Conservation (phyloP, 2,329 filamentous ascomycete species). For the Ascomycota sp. region DNA sequence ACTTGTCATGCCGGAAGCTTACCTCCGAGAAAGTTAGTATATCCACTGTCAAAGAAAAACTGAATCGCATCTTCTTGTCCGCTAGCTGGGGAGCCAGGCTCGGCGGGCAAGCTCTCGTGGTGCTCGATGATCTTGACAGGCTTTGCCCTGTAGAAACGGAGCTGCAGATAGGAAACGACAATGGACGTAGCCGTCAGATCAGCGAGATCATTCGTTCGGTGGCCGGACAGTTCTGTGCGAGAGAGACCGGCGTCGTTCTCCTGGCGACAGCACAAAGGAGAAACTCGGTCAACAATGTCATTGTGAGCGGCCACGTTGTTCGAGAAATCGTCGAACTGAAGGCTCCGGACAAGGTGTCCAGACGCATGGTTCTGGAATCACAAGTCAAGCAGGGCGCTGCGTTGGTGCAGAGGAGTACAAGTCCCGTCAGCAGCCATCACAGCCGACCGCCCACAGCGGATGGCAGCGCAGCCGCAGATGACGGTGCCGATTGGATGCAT, state of each 20-base stretch:
- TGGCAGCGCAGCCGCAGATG: slow-evolving; percentile 29
- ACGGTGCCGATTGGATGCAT: slow-evolving; percentile 54
- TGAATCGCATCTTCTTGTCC: slow-evolving; percentile 66
- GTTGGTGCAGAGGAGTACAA: slow-evolving; percentile 15
- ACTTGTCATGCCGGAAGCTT: slow-evolving; percentile 70
- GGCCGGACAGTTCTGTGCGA: slow-evolving; percentile 64
- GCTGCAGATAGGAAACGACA: slow-evolving; percentile 81
- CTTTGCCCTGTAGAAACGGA: slow-evolving; percentile 88
- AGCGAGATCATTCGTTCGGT: slow-evolving; percentile 75
- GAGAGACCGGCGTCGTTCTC: slow-evolving; percentile 63
- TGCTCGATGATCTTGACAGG: slow-evolving; percentile 84
- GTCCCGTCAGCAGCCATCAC: slow-evolving; percentile 17
- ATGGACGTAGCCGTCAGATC: slow-evolving; percentile 76
- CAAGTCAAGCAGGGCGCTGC: slow-evolving; percentile 40
- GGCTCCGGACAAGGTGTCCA: slow-evolving; percentile 79
- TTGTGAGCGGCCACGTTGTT: slow-evolving; percentile 81
- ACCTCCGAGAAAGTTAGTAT: slow-evolving; percentile 83
- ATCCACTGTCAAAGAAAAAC: slow-evolving; percentile 73
- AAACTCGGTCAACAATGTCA: slow-evolving; percentile 73
- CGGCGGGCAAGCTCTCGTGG: slow-evolving; percentile 64
- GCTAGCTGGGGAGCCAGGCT: slow-evolving; percentile 82
- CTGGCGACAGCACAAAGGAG: slow-evolving; percentile 85
- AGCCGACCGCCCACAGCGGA: slow-evolving; percentile 38
- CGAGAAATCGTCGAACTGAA: slow-evolving; percentile 79
- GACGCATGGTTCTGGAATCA: slow-evolving; percentile 65